These are phyloP conservation scores for Talaromyces rugulosus DNA, from an alignment of 2,329 filamentous ascomycete species.

Conservation along the genomic window DNA sequence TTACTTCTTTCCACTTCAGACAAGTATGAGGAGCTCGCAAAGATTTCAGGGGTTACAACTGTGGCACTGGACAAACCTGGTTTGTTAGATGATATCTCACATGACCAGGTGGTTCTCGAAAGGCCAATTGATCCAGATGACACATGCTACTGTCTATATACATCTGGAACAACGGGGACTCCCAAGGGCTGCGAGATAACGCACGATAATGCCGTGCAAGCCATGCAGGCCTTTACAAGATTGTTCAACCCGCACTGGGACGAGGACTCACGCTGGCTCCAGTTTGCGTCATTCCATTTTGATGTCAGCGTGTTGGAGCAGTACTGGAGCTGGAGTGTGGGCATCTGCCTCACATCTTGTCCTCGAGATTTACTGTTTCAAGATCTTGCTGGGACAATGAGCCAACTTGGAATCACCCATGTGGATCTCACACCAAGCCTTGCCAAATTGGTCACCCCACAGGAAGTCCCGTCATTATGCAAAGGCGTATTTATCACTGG, in stretches of 20 bases:
- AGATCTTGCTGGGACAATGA: conserved; percentile 71
- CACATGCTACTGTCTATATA: conserved; percentile 80
- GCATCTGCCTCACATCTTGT: conserved; percentile 77
- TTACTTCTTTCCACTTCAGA: conserved; percentile 58
- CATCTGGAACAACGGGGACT: conserved; percentile 78
- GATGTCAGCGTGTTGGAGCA: conserved; percentile 91
- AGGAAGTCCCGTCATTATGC: conserved; percentile 74
- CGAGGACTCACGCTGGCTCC: conserved; percentile 71
- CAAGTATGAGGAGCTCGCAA: conserved; percentile 36
- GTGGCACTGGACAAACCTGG: conserved; percentile 44
- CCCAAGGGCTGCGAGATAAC: conserved; percentile 87
- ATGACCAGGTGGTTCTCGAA: conserved; percentile 29
- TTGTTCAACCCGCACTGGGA: conserved; percentile 76
- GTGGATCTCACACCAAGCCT: conserved; percentile 89
- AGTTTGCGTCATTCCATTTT: conserved; percentile 93
- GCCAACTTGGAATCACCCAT: conserved; percentile 71
- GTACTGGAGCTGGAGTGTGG: conserved; percentile 92
- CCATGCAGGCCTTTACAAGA: conserved; percentile 78
- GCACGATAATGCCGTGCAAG: conserved; percentile 83
- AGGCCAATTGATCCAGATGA: conserved; percentile 46
- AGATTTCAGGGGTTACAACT: conserved; percentile 33
- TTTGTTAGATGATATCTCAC: conserved; percentile 31
- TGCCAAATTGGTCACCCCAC: conserved; percentile 70
- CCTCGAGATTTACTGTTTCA: conserved; percentile 81
- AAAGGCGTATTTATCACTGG: conserved; percentile 89